These are phyloP conservation scores for Serendipita sp. DNA, from an alignment of 768 basidiomycete genomes.

Conservation along the genomic window DNA sequence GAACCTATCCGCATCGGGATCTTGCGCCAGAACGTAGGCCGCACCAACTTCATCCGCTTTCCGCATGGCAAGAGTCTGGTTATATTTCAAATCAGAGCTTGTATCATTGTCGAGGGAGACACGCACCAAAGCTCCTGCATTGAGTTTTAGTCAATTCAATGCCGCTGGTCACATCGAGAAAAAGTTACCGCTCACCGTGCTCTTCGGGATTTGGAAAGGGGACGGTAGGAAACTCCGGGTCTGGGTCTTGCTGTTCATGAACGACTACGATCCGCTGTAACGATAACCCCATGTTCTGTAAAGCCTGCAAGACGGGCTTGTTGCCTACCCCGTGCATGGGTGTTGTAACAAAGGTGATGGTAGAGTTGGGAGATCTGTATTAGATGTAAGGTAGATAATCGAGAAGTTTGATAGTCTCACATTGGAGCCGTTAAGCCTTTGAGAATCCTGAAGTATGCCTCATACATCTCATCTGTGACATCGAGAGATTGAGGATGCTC, in stretches of 20 bases:
- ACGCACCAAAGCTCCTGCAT: constrained; percentile 32
- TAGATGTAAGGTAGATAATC: constrained; percentile 13
- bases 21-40: constrained; percentile 66
- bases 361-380: constrained; percentile 21
- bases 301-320: constrained; percentile 38
- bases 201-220: constrained; percentile 83
- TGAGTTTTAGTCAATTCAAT: constrained; percentile 8
- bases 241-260: constrained; percentile 47
- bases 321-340: constrained; percentile 85
- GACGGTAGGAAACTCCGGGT: constrained; percentile 78
- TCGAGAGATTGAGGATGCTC: constrained; percentile 35
- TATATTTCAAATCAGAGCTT: not conserved
- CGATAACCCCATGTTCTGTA: constrained; percentile 40
- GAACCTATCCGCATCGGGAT: constrained; percentile 78
- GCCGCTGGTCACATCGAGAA: constrained; percentile 13
- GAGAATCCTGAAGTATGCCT: constrained; percentile 37
- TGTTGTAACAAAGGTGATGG: constrained; percentile 61
- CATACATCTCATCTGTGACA: constrained; percentile 39
- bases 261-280: constrained; percentile 38
- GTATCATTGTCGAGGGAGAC: not conserved
- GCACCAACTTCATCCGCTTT: constrained; percentile 39
- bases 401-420: not conserved
- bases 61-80: constrained; percentile 50
- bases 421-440: constrained; percentile 14
- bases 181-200: constrained; percentile 33